These are phyloP conservation scores for Phytophthora idaei DNA, from an alignment of 352 stramenopile species.

Conservation along the genomic window DNA sequence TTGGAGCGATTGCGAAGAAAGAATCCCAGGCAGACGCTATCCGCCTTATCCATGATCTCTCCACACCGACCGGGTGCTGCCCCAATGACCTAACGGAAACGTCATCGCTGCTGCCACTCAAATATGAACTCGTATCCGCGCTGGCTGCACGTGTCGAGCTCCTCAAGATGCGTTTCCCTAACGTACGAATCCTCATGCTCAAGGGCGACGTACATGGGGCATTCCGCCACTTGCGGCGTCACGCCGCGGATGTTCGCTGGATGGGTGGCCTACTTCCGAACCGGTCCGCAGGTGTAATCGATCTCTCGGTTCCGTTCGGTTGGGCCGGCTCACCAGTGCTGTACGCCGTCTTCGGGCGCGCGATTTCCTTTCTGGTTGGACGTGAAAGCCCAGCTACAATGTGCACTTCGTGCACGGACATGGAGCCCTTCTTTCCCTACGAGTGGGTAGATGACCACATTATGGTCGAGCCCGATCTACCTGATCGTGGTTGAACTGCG, in stretches of 20 bases:
- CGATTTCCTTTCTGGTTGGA: not conserved
- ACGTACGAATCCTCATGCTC: not conserved
- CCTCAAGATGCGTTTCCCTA: not conserved
- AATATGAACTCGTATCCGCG: not conserved
- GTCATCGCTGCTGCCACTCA: too few species aligned
- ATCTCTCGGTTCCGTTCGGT: not conserved
- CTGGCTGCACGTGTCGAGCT: too few species aligned
- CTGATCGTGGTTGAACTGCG: too few species aligned
- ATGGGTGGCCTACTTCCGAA: not conserved
- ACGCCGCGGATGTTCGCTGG: not conserved
- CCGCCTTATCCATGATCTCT: not conserved
- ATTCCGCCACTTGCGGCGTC: not conserved
- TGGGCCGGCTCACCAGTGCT: not conserved
- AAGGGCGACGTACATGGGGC: not conserved
- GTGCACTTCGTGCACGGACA: not conserved
- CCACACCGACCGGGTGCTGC: not conserved
- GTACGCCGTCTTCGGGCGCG: not conserved
- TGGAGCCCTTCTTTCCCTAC: not conserved
- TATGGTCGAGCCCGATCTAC: not conserved
- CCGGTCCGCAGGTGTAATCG: not conserved
- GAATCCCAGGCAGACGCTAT: not conserved
- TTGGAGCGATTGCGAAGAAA: not conserved
- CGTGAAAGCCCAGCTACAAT: not conserved
- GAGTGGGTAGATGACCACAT: not conserved
- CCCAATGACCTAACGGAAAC: too few species aligned